Evolutionary conservation across 2,329 filamentous ascomycete species (phyloP).

Genomic region (Penicillium aurantiogriseum): DNA sequence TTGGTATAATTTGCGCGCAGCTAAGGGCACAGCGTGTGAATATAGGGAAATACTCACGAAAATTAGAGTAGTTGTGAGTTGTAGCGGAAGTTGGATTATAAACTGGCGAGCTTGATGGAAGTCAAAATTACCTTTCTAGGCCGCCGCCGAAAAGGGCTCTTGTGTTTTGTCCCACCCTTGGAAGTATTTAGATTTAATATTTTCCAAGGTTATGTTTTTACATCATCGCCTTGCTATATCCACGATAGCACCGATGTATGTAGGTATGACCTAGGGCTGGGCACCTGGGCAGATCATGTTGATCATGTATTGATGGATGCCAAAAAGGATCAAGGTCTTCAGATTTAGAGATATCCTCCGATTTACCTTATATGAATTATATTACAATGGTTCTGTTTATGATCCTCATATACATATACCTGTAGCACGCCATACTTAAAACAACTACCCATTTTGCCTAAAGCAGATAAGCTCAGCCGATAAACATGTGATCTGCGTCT

Average conservation of each 20-base stretch:
- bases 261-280: no score
- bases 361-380: not conserved
- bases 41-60: not conserved
- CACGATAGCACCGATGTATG: no score
- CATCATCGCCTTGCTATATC: no score
- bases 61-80: not conserved
- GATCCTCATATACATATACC: no score
- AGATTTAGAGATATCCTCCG: not conserved
- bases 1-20: no score
- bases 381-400: no score
- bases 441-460: not conserved
- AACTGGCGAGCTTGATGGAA: not conserved
- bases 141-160: not conserved
- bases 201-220: no score
- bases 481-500: not conserved
- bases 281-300: no score
- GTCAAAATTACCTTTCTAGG: not conserved
- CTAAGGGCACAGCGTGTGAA: not conserved
- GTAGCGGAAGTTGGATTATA: not conserved
- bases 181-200: no score
- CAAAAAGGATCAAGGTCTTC: not conserved
- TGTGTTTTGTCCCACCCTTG: not conserved
- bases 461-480: conserved; percentile 4
- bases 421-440: no score
- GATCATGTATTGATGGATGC: no score